phyloP scores from a whole-genome alignment of 208 protist genomes.

The Phytomonas sp. region DNA sequence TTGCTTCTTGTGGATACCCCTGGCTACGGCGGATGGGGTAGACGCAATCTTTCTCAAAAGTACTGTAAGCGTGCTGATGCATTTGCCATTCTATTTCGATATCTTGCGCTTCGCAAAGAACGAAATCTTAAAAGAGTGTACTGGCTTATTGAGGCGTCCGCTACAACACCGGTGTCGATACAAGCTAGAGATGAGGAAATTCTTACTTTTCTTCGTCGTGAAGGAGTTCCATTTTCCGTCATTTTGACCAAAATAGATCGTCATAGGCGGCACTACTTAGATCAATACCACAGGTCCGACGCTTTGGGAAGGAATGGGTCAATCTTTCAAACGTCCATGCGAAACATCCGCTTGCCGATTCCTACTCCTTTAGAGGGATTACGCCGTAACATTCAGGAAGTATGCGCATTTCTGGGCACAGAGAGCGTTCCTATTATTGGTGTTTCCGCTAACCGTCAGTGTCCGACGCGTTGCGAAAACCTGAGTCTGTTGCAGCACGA shows the following conservation, averaged over 20 bases:
- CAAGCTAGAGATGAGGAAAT: slow-evolving; percentile 75
- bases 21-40: slow-evolving; percentile 79
- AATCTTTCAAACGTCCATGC: neutral
- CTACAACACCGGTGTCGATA: slow-evolving; percentile 29
- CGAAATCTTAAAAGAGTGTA: slow-evolving; percentile 79
- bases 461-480: slow-evolving; percentile 50
- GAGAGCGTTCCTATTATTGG: slow-evolving; percentile 61
- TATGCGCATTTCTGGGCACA: slow-evolving; percentile 65
- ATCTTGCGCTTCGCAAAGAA: slow-evolving; percentile 67
- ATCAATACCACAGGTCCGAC: slow-evolving; percentile 16
- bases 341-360: neutral
- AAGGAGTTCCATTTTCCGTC: slow-evolving; percentile 75
- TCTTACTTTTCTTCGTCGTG: slow-evolving; percentile 46
- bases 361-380: slow-evolving; percentile 28
- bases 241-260: slow-evolving; percentile 81
- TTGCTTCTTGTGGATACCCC: slow-evolving; percentile 83
- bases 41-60: slow-evolving; percentile 28
- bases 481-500: slow-evolving; percentile 68
- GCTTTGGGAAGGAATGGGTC: slow-evolving; percentile 20
- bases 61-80: slow-evolving; percentile 47
- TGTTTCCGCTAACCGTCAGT: slow-evolving; percentile 43
- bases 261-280: slow-evolving; percentile 35
- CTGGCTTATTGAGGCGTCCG: slow-evolving; percentile 71
- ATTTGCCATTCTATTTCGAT: slow-evolving; percentile 79
- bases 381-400: slow-evolving; percentile 40